Conservation (phyloP, 228 moss, liverwort and hornwort genomes). For the Sphagnum magellanicum region DNA sequence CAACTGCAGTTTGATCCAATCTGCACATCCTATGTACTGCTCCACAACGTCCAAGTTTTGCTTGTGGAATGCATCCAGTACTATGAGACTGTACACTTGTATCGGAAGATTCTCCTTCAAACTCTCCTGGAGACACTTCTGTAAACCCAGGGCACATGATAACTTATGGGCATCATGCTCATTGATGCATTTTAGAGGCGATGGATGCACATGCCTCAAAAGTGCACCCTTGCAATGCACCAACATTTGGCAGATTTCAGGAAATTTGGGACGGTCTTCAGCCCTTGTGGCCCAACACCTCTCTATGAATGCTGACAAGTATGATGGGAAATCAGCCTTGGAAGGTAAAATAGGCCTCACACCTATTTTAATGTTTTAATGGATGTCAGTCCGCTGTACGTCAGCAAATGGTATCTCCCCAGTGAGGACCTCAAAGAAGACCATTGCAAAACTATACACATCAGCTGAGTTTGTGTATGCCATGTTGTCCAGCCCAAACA, state of each 20-base stretch:
- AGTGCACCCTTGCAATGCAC: conserved; percentile 37
- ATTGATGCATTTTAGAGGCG: conserved; percentile 39
- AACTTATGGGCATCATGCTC: conserved; percentile 40
- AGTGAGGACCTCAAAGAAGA: conserved; percentile 36
- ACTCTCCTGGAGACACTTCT: conserved; percentile 43
- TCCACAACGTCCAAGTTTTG: neutral
- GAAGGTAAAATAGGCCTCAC: conserved; percentile 24
- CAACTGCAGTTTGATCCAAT: conserved; percentile 30
- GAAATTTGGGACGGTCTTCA: conserved; percentile 25
- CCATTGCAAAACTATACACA: conserved; percentile 55
- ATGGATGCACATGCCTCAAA: conserved; percentile 34
- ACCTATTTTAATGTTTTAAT: conserved; percentile 26
- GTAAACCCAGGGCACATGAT: conserved; percentile 22
- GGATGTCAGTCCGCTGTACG: conserved; percentile 14
- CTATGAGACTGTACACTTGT: conserved; percentile 27
- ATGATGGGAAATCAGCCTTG: conserved; percentile 15
- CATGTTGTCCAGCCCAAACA: conserved; percentile 10
- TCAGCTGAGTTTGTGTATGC: conserved; percentile 34
- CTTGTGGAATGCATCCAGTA: conserved; percentile 19
- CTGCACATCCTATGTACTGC: conserved; percentile 13
- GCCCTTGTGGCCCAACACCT: conserved; percentile 36
- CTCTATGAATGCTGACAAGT: conserved; percentile 27
- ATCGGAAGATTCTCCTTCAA: conserved; percentile 30
- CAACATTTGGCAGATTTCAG: conserved; percentile 41
- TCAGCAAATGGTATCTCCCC: conserved; percentile 28